phyloP scores from a whole-genome alignment of 768 basidiomycete genomes.

The Auricularia sp. region DNA sequence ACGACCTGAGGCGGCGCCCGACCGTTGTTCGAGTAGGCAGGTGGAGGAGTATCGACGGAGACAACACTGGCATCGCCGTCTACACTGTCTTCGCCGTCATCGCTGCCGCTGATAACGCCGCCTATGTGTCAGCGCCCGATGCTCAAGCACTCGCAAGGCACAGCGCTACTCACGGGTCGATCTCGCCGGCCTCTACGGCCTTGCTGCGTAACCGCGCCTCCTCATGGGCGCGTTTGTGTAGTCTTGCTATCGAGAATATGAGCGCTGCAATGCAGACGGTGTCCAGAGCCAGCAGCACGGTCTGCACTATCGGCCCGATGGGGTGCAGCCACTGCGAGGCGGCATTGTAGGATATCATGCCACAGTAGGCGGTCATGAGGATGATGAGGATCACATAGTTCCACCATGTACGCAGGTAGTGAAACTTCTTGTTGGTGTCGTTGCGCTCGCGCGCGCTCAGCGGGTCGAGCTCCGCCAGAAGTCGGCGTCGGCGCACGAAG shows the following conservation, averaged over 20 bases:
- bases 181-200: not conserved
- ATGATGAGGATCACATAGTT: not conserved
- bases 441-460: not conserved
- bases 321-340: not conserved
- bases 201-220: not conserved
- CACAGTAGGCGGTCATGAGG: constrained; percentile 1
- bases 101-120: not conserved
- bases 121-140: not conserved
- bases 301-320: not conserved
- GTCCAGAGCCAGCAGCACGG: not conserved
- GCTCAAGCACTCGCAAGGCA: not conserved
- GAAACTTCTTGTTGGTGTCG: constrained; percentile 1
- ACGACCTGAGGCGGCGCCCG: not conserved
- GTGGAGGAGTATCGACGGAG: not conserved
- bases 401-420: not conserved
- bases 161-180: not conserved
- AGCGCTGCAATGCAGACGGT: not conserved
- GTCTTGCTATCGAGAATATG: not conserved
- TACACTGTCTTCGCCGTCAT: not conserved
- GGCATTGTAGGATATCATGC: constrained; percentile 2
- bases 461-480: not conserved
- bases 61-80: not conserved
- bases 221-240: not conserved
- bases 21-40: not conserved
- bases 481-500: not conserved